Evolutionary conservation across 2,329 filamentous ascomycete genomes (phyloP).

Genomic region (Arthrobotrys megalospora): DNA sequence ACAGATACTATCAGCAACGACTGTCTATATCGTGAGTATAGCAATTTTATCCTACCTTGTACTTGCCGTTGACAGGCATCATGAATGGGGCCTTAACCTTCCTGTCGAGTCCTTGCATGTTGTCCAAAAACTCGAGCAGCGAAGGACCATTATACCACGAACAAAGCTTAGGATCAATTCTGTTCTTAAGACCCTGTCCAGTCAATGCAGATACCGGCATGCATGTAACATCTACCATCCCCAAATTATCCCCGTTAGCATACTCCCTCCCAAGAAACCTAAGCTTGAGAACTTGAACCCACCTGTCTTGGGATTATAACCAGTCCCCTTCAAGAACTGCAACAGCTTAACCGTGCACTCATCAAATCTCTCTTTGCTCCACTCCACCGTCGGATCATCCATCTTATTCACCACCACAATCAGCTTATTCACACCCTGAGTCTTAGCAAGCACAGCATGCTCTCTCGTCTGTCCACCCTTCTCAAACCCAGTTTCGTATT

Average conservation of each 20-base stretch:
- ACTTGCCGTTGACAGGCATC: constrained; percentile 98
- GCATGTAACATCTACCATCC: constrained; percentile 81
- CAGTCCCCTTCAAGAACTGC: constrained; percentile 89
- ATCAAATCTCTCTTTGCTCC: constrained; percentile 92
- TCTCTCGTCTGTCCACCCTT: constrained; percentile 96
- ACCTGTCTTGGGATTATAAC: constrained; percentile 88
- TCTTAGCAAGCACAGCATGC: constrained; percentile 98
- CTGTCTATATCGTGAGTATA: not conserved
- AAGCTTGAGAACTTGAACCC: constrained; percentile 50
- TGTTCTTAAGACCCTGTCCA: constrained; percentile 87
- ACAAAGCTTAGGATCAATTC: constrained; percentile 81
- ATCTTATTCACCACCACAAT: constrained; percentile 98
- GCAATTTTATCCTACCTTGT: constrained; percentile 71
- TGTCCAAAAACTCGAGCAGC: constrained; percentile 93
- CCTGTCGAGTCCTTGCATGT: constrained; percentile 91
- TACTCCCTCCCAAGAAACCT: constrained; percentile 1
- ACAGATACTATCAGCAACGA: not conserved
- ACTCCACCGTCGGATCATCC: constrained; percentile 96
- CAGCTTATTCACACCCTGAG: constrained; percentile 97
- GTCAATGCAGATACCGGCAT: constrained; percentile 96
- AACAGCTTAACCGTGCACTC: constrained; percentile 92
- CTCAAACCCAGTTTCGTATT: constrained; percentile 99
- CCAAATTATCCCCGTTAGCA: constrained; percentile 42
- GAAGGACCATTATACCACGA: constrained; percentile 92
- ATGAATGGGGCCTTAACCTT: constrained; percentile 99